Evolutionary conservation across 139 green algal species (phyloP).

Genomic region (Diplosphaera chodatii): DNA sequence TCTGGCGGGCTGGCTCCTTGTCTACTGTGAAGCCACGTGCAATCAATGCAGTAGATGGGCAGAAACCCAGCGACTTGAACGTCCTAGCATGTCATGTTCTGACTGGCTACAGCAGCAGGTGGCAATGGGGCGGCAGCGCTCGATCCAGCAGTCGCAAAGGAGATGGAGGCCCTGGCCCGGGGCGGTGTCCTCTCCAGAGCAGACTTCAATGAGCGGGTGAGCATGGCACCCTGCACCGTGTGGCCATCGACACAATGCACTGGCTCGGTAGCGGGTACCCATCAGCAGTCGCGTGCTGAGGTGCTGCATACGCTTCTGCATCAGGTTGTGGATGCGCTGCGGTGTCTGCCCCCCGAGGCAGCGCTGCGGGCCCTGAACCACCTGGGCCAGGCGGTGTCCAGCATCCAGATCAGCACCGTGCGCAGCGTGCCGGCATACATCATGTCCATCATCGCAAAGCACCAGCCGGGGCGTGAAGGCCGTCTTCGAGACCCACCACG

Average conservation of each 20-base stretch:
- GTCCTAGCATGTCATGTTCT: too few relatives aligned
- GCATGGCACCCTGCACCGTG: too few relatives aligned
- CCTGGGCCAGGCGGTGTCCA: not conserved
- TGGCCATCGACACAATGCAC: too few relatives aligned
- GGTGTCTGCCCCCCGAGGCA: not conserved
- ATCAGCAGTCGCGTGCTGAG: too few relatives aligned
- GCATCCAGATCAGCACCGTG: not conserved
- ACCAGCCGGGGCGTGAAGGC: not conserved
- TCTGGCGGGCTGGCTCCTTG: too few relatives aligned
- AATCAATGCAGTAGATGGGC: too few relatives aligned
- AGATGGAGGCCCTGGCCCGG: not conserved
- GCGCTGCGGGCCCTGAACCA: not conserved
- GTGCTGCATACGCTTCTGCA: too few relatives aligned
- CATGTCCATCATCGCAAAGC: not conserved
- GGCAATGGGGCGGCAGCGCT: not conserved
- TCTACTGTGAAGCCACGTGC: too few relatives aligned
- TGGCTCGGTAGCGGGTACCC: too few relatives aligned
- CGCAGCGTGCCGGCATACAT: not conserved
- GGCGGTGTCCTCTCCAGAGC: not conserved
- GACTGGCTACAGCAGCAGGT: not conserved
- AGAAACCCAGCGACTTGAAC: too few relatives aligned
- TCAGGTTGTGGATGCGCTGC: not conserved
- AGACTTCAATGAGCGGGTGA: not conserved
- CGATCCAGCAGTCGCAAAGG: not conserved
- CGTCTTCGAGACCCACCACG: not conserved